Evolutionary conservation across 192 early-diverging fungal species (phyloP).

Genomic region (Blastocladiella britannica): DNA sequence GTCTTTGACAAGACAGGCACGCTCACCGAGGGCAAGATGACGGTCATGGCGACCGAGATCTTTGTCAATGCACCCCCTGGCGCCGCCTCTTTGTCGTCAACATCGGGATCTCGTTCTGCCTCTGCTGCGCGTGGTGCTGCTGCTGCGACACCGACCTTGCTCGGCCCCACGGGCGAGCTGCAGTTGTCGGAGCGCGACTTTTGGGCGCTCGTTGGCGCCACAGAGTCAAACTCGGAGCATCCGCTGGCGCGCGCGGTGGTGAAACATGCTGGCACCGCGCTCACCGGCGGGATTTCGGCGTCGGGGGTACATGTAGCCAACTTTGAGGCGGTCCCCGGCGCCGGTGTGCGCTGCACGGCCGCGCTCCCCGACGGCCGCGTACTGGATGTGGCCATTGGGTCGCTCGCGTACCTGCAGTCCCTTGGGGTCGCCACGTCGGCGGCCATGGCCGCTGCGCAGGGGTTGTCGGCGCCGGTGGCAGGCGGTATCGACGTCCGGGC

Average conservation of each 20-base stretch:
- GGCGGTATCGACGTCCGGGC: neutral
- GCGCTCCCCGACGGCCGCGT: constrained; percentile 6
- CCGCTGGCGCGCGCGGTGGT: constrained; percentile 64
- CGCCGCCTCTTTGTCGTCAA: neutral
- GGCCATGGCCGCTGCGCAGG: constrained; percentile 12
- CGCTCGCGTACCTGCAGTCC: constrained; percentile 33
- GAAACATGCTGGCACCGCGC: constrained; percentile 25
- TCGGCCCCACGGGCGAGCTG: constrained; percentile 5
- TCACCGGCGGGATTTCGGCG: constrained; percentile 13
- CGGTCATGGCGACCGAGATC: neutral
- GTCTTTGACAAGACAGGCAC: constrained; percentile 99
- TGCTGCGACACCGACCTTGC: no score
- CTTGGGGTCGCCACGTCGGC: constrained; percentile 22
- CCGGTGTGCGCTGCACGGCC: constrained; percentile 43
- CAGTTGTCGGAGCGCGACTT: constrained; percentile 24
- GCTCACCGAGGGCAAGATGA: constrained; percentile 51
- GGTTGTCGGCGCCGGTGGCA: neutral
- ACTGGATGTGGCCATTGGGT: constrained; percentile 46
- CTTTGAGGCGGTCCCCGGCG: constrained; percentile 48
- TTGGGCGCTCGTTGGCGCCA: constrained; percentile 44
- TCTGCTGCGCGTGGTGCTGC: no score
- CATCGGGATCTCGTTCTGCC: no score
- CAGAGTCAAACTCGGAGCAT: constrained; percentile 73
- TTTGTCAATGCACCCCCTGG: neutral
- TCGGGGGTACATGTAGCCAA: constrained; percentile 21